A percentile compares a stretch with the other conserved stretches of the same genome.
Evolutionary conservation across 805 yeast species (phyloP).

Genomic region (Citeromyces nyonsensis): DNA sequence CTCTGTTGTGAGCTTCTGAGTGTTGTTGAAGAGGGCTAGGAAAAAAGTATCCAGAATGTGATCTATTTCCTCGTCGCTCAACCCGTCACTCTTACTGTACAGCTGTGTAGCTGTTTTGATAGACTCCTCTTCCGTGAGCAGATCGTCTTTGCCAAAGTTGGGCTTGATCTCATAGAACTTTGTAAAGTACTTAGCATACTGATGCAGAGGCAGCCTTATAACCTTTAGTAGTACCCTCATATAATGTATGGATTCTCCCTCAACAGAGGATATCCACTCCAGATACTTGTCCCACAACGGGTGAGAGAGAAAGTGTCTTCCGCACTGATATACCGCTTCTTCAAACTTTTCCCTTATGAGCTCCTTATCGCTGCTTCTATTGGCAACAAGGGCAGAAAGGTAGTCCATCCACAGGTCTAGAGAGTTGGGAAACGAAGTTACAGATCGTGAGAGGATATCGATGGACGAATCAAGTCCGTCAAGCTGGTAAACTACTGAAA

Average conservation of each 20-base stretch:
- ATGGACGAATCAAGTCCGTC: constrained; percentile 38
- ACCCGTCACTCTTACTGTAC: constrained; percentile 8
- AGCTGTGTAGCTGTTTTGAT: constrained; percentile 6
- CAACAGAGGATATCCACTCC: constrained; percentile 32
- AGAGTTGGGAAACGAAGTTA: constrained; percentile 36
- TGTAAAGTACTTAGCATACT: constrained; percentile 66
- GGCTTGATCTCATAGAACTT: constrained; percentile 22
- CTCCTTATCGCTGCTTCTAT: constrained; percentile 14
- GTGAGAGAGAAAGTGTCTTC: constrained; percentile 64
- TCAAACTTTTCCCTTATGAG: constrained; percentile 26
- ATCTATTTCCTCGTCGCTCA: constrained; percentile 21
- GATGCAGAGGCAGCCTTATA: constrained; percentile 60
- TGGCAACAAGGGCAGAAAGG: constrained; percentile 31
- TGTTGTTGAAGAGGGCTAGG: constrained; percentile 22
- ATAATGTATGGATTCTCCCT: constrained; percentile 19
- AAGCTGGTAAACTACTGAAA: constrained; percentile 36
- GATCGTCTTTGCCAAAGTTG: constrained; percentile 15
- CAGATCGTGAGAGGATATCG: constrained; percentile 23
- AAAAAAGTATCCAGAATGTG: constrained; percentile 27
- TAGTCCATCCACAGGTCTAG: constrained; percentile 61
- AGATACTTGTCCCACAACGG: constrained; percentile 71
- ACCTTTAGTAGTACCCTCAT: constrained; percentile 26
- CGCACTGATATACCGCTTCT: constrained; percentile 34
- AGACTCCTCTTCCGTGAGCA: constrained; percentile 15
- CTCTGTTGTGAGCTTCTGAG: constrained; percentile 35